These are phyloP conservation scores for Coemansia sp. DNA, from an alignment of 192 early-diverging fungal species.

Conservation along the genomic window DNA sequence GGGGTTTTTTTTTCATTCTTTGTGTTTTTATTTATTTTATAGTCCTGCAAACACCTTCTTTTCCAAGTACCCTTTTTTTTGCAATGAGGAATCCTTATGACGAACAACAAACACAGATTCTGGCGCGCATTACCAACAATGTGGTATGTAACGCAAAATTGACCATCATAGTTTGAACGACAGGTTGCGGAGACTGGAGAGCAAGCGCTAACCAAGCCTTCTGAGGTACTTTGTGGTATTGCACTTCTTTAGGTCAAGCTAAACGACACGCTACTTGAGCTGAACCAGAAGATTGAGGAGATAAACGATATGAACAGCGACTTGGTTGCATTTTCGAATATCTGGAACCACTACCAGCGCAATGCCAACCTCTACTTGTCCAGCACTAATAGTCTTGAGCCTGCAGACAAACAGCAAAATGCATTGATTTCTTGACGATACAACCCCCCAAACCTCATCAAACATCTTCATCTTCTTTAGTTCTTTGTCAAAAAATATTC, in stretches of 20 bases:
- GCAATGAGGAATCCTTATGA: conserved; percentile 53
- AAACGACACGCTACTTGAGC: conserved; percentile 49
- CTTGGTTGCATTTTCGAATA: conserved; percentile 52
- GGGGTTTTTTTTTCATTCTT: conserved; percentile 7
- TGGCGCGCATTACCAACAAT: conserved; percentile 52
- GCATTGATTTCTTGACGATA: neutral
- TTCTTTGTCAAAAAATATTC: conserved; percentile 1
- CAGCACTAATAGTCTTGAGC: conserved; percentile 47
- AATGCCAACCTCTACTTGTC: conserved; percentile 47
- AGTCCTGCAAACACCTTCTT: neutral
- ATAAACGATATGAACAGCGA: conserved; percentile 56
- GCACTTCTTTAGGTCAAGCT: conserved; percentile 30
- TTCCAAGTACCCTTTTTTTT: neutral
- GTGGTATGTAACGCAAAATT: conserved; percentile 13
- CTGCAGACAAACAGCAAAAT: neutral
- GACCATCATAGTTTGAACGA: neutral
- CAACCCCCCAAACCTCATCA: neutral
- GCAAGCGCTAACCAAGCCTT: neutral
- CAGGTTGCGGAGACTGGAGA: neutral
- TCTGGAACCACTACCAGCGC: conserved; percentile 55
- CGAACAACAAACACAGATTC: conserved; percentile 55
- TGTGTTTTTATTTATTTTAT: neutral
- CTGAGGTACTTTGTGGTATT: neutral
- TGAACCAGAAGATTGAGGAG: conserved; percentile 54
- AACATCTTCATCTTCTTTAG: neutral